phyloP scores from a whole-genome alignment of 352 stramenopile species.

The Phytophthora fragariae region DNA sequence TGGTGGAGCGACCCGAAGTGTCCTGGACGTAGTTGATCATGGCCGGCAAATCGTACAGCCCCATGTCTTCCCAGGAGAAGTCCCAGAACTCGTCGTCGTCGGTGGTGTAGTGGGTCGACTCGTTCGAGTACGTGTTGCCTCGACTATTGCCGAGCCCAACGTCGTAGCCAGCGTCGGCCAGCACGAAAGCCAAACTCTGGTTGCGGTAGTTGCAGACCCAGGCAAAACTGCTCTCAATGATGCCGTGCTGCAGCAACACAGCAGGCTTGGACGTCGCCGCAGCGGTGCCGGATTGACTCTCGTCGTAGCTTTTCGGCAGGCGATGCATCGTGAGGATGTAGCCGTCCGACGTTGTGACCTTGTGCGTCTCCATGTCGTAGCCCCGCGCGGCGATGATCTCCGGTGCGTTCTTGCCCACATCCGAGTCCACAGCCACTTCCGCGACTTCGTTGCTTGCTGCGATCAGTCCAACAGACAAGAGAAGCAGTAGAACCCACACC shows the following conservation, averaged over 20 bases:
- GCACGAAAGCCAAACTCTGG: constrained; percentile 60
- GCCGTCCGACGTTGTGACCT: constrained; percentile 51
- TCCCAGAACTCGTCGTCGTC: constrained; percentile 54
- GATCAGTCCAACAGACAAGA: not conserved
- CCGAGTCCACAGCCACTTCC: constrained; percentile 26
- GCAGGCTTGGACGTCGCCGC: constrained; percentile 46
- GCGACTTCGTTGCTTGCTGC: constrained; percentile 9
- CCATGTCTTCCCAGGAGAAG: constrained; percentile 65
- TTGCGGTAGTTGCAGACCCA: constrained; percentile 60
- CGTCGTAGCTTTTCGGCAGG: constrained; percentile 49
- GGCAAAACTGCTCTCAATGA: constrained; percentile 61
- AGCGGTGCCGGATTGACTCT: constrained; percentile 32
- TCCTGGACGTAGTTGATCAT: constrained; percentile 53
- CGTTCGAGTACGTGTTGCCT: constrained; percentile 59
- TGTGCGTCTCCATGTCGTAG: constrained; percentile 54
- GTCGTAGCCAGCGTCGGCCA: constrained; percentile 60
- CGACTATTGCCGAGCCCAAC: constrained; percentile 71
- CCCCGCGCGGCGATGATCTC: constrained; percentile 39
- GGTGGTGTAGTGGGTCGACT: constrained; percentile 46
- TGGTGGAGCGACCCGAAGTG: constrained; percentile 33
- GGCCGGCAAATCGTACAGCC: constrained; percentile 49
- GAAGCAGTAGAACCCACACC: constrained; percentile 7
- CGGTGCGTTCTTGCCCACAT: constrained; percentile 31
- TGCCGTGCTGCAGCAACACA: constrained; percentile 56
- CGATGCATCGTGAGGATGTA: constrained; percentile 67